Percentiles rank a stretch among this genome's conserved stretches.
Conservation (phyloP, 1,139 yeast genomes). For the Arxiozyma slooffiae region DNA sequence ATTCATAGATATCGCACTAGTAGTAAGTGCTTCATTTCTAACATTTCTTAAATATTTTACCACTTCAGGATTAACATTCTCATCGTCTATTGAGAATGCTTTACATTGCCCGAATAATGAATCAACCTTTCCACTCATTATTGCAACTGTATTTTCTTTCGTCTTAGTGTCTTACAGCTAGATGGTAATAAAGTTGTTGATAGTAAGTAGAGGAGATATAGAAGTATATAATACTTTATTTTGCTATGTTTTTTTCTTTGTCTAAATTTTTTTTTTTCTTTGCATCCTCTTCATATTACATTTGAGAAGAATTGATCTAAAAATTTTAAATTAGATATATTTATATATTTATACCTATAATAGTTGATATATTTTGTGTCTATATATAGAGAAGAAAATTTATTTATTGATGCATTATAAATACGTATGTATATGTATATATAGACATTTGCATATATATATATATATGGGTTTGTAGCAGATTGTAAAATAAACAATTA, state of each 20-base stretch:
- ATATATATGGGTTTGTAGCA: background rate
- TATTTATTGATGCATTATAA: background rate
- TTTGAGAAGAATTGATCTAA: background rate
- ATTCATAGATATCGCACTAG: conserved; percentile 13
- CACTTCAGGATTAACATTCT: conserved; percentile 22
- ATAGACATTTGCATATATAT: background rate
- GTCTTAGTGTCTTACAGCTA: no score
- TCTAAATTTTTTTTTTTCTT: no score
- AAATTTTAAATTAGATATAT: no score
- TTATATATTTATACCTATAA: no score
- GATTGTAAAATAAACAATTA: background rate
- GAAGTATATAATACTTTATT: background rate
- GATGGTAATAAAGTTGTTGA: no score
- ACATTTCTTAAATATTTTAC: conserved; percentile 20
- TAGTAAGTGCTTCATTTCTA: conserved; percentile 24
- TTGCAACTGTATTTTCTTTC: background rate
- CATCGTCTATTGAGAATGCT: conserved; percentile 22
- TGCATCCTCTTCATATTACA: no score
- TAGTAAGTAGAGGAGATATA: background rate
- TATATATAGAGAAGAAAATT: background rate
- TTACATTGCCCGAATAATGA: conserved; percentile 25
- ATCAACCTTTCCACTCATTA: conserved; percentile 11
- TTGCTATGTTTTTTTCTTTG: background rate
- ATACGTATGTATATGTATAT: no score
- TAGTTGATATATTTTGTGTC: background rate